Evolutionary conservation across 2,329 filamentous ascomycete species (phyloP).

Genomic region (Biscogniauxia sp.): DNA sequence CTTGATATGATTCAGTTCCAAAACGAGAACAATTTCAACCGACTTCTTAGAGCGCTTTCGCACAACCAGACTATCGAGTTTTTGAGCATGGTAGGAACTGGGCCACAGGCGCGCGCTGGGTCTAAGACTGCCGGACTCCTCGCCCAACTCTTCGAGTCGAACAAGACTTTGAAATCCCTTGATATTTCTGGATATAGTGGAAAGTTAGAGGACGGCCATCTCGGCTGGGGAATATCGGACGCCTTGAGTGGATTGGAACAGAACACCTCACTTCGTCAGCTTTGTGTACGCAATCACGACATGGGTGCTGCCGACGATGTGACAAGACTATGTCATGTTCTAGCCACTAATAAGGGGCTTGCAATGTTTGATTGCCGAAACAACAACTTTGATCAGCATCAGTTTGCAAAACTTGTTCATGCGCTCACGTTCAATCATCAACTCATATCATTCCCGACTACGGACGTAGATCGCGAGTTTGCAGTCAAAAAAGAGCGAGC

Average conservation of each 20-base stretch:
- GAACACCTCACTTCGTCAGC: conserved; percentile 46
- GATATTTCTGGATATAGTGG: conserved; percentile 57
- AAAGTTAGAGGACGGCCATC: conserved; percentile 56
- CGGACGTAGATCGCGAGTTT: conserved; percentile 24
- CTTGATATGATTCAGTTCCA: conserved; percentile 58
- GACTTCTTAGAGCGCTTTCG: conserved; percentile 48
- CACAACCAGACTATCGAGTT: conserved; percentile 49
- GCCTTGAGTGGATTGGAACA: conserved; percentile 46
- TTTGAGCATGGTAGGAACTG: conserved; percentile 54
- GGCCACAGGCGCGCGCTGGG: conserved; percentile 46
- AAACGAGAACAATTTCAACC: conserved; percentile 50
- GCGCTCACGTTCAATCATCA: conserved; percentile 29
- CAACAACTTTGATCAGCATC: conserved; percentile 49
- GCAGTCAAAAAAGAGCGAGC: conserved; percentile 28
- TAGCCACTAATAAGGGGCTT: conserved; percentile 48
- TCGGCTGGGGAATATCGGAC: conserved; percentile 52
- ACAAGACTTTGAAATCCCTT: conserved; percentile 50
- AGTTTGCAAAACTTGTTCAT: conserved; percentile 29
- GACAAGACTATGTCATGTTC: conserved; percentile 46
- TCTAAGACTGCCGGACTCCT: conserved; percentile 47
- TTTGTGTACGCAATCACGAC: conserved; percentile 56
- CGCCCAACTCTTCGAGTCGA: conserved; percentile 50
- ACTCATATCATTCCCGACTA: conserved; percentile 32
- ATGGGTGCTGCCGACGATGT: conserved; percentile 41
- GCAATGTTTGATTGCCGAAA: conserved; percentile 53